Evolutionary conservation across 2,329 filamentous ascomycete species (phyloP), one percentile per base, ranked within the genome.

Genomic region (Sporothrix globosa): DNA sequence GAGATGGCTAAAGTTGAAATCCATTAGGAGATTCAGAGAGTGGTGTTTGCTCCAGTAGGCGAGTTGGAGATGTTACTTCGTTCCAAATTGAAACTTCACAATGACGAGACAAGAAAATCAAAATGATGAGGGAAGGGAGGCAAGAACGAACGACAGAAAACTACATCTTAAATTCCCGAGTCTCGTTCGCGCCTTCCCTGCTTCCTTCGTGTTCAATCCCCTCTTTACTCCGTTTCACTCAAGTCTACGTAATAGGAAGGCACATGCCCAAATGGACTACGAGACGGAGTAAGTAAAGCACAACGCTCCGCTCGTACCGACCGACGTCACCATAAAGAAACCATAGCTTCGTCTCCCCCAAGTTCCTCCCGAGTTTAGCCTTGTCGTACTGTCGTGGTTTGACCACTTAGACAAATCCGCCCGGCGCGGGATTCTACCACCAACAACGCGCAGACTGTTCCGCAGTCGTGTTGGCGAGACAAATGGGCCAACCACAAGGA

Each of bases 1-100:
- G 60, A 83, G 67, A 68, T 83, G 82, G 72, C 76, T 75, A 44
- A 77, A 60, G 50, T 67, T 67, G 68, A 77, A 72, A 2, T 70
- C 67, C 76, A 77, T 77, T 14, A 14, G n/a, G 58, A 13, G 21
- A 19, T 4, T 19, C 41, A 6, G 41, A 44, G 41, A 9, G 41
- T 44, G 46, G 17, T 24, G 41, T 48, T 30, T 48, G 41, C 19
- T 17, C n/a, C 19, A 13, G 41, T 60, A n/a, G 11, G 30, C 3
- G 39, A 48, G 44, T n/a, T n/a, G 61, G 61, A n/a, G 61, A 34
- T 48, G 24, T 27, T 27, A 6, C 39, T 50, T 50, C 3, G 19
- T 61, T 21, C 24, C 39, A 17, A 24, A 14, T 30, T 2, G 14
- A 46, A 27, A 6, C 30, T 58, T 58, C 24, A 39, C 54, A 58